Conservation (phyloP, 352 stramenopile species). For the Phytophthora nicotianae region DNA sequence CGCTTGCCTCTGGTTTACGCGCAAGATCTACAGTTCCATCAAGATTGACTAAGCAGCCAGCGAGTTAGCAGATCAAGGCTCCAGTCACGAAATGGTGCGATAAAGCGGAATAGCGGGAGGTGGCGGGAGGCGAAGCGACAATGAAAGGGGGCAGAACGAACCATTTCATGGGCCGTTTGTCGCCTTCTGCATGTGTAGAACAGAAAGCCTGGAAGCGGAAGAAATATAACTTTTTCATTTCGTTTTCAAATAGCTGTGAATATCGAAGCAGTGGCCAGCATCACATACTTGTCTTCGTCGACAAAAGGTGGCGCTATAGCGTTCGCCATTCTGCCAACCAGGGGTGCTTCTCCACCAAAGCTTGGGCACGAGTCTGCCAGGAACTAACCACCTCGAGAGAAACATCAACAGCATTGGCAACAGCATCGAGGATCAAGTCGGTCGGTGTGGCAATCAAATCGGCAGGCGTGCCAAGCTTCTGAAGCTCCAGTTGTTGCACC, state of each 20-base stretch:
- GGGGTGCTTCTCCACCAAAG: slow-evolving; percentile 42
- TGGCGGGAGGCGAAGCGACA: slow-evolving; percentile 8
- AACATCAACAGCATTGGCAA: slow-evolving; percentile 25
- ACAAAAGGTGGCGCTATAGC: slow-evolving; percentile 35
- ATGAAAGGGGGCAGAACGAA: slow-evolving; percentile 6
- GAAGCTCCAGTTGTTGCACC: slow-evolving; percentile 61
- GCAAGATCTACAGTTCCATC: slow-evolving; percentile 98
- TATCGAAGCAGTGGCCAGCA: not conserved
- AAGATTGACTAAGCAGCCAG: slow-evolving; percentile 89
- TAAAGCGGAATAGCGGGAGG: slow-evolving; percentile 20
- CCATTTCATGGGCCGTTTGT: slow-evolving; percentile 14
- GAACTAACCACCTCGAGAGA: slow-evolving; percentile 39
- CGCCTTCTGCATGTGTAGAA: slow-evolving; percentile 32
- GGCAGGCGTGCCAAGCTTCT: slow-evolving; percentile 83
- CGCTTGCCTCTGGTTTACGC: slow-evolving; percentile 98
- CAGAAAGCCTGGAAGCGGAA: slow-evolving; percentile 31
- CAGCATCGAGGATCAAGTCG: slow-evolving; percentile 66
- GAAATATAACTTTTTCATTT: slow-evolving; percentile 38
- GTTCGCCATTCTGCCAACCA: slow-evolving; percentile 88
- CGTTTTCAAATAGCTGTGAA: slow-evolving; percentile 18
- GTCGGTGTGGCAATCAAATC: slow-evolving; percentile 73
- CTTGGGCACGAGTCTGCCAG: slow-evolving; percentile 58
- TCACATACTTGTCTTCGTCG: not conserved
- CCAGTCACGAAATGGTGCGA: slow-evolving; percentile 18
- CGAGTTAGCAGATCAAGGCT: slow-evolving; percentile 29